Base-by-base conservation (phyloP, 805 yeast genomes). In the Ogataea salicorniae region DNA sequence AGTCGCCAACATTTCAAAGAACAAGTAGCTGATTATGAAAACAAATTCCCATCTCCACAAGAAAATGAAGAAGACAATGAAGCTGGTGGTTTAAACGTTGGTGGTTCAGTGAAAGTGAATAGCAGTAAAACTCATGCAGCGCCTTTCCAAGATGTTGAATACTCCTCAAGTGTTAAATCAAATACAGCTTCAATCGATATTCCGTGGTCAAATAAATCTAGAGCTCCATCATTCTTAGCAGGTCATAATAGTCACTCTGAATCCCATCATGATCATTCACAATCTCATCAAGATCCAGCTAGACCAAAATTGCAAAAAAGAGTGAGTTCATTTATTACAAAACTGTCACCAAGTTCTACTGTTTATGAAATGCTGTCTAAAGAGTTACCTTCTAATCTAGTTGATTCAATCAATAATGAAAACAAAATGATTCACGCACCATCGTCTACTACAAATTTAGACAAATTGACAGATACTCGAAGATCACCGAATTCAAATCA, bases 331-430 rank as follows among this genome's bases (percentile, higher is more conserved):
- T 37, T 16, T 26, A 23, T 46, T 41, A 34, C 47, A 4, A 46
- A 29, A 23, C 42, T 42, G 2, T 50, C 55, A n/a, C 55, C 53
- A 14, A 43, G 49, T 31, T 31, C 53, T 13, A 46, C 56, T 8
- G 47, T 46, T 20, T 45, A 51, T 43, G 62, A 56, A 36, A 52
- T 60, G 52, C 37, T 59, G n/a, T 42, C 55, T 7, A 61, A 59
- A 43, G 65, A 62, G 46, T 51, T 62, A 17, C 66, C 68, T 4
- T 46, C 58, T 6, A 57, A 62, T 39, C 46, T 63, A 35, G 55
- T 63, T 42, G 66, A 61, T 31, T 61, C 67, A 4, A 56, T 62
- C 39, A 51, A 60, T 37, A 58, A 61, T 39, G 67, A 61, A 41
- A 62, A 63, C 43, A 62, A 51, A 41, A 15, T 58, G 31, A 40